These are phyloP conservation scores for Podospora pseudoanserina DNA, from an alignment of 495 filamentous ascomycete species.

Conservation along the genomic window DNA sequence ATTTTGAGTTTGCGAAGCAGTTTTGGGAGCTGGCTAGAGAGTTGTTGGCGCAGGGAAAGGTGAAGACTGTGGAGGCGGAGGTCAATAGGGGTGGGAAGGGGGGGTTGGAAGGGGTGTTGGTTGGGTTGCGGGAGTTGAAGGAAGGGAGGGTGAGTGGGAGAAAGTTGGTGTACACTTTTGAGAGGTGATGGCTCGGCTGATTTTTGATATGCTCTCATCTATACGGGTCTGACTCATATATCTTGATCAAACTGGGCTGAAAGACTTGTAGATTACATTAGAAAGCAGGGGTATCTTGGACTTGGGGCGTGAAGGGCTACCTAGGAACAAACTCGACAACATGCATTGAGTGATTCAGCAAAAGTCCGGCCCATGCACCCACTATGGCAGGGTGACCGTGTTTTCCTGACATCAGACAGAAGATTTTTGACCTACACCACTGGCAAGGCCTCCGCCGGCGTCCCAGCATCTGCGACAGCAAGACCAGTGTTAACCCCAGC, in stretches of 20 bases:
- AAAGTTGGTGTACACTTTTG: conserved; percentile 39
- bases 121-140: conserved; percentile 35
- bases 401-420: not conserved
- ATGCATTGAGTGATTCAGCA: not conserved
- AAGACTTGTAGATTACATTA: not conserved
- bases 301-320: not conserved
- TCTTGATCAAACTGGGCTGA: not conserved
- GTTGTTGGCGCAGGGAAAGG: conserved; percentile 28
- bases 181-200: not conserved
- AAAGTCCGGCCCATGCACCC: not conserved
- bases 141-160: conserved; percentile 32
- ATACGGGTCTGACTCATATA: not conserved
- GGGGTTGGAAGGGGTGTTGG: conserved; percentile 35
- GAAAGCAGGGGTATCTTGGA: not conserved
- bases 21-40: conserved; percentile 24
- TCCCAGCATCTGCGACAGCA: not conserved
- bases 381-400: not conserved
- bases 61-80: conserved; percentile 29
- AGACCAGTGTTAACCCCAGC: not conserved
- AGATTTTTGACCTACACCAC: not conserved
- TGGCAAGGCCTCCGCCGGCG: not conserved
- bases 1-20: conserved; percentile 25
- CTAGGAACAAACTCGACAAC: conserved; percentile 5
- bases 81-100: conserved; percentile 33
- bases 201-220: conserved; percentile 11